Conservation (phyloP, 257 asterid genomes). For the Solanum sparsipilum region DNA sequence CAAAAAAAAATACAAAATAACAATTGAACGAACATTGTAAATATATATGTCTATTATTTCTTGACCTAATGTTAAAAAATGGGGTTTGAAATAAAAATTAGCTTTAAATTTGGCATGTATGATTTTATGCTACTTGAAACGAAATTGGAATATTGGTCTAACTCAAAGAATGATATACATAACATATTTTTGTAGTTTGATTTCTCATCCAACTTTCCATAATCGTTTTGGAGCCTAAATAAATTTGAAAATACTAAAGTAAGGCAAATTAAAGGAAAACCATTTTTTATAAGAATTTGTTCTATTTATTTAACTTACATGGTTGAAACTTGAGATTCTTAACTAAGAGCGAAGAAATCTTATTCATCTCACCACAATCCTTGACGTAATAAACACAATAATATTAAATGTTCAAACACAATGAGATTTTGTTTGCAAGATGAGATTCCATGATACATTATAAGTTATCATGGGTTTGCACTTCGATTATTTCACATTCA, state of each 20-base stretch:
- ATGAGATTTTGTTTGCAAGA: not conserved
- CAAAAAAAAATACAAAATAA: fast-evolving
- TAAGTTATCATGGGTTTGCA: not conserved
- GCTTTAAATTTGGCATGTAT: not conserved
- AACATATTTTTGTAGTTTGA: not conserved
- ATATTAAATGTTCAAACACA: not conserved
- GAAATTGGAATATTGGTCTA: not conserved
- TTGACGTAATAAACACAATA: not conserved
- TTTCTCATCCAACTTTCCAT: not conserved
- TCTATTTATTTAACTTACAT: too few species aligned
- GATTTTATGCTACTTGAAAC: not conserved
- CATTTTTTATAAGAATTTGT: not conserved
- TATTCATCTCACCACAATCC: not conserved
- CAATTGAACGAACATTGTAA: too few species aligned
- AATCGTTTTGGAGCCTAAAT: not conserved
- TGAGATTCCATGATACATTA: not conserved
- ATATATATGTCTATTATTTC: not conserved
- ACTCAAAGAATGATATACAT: not conserved
- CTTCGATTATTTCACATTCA: not conserved
- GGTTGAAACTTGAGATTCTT: too few species aligned
- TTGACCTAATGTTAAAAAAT: not conserved
- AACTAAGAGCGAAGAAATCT: not conserved
- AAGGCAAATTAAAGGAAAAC: not conserved
- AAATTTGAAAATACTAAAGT: too few species aligned
- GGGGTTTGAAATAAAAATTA: not conserved